Conservation (phyloP, 805 yeast genomes). For the Middelhovenomyces tepae region DNA sequence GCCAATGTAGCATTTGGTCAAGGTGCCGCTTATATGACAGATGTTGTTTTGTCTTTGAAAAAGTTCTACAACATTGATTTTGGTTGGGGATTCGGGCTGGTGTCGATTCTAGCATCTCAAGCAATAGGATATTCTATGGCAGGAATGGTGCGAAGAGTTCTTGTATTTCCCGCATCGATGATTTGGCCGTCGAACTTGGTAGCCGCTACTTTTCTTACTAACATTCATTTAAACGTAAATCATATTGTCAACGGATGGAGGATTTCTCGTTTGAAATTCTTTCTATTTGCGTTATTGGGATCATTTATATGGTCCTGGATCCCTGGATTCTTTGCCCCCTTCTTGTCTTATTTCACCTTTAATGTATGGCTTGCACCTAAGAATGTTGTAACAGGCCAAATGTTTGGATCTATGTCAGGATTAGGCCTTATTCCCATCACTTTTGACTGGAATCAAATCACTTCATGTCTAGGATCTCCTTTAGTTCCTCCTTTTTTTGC, state of each 20-base stretch:
- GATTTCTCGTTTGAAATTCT: constrained; percentile 43
- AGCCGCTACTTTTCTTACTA: constrained; percentile 46
- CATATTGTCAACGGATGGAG: constrained; percentile 55
- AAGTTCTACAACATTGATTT: constrained; percentile 32
- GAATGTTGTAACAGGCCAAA: constrained; percentile 50
- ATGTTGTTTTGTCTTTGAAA: constrained; percentile 44
- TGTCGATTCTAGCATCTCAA: constrained; percentile 48
- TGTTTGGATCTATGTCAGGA: constrained; percentile 56
- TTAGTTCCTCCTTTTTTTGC: constrained; percentile 52
- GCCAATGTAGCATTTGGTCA: constrained; percentile 36
- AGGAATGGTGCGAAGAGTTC: constrained; percentile 49
- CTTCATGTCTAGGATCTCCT: constrained; percentile 50
- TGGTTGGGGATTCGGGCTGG: constrained; percentile 47
- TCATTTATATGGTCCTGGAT: constrained; percentile 49
- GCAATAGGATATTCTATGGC: constrained; percentile 60
- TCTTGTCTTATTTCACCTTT: constrained; percentile 49
- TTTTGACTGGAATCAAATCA: constrained; percentile 61
- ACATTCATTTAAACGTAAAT: constrained; percentile 41
- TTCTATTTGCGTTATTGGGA: constrained; percentile 32
- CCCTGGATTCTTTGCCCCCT: constrained; percentile 52
- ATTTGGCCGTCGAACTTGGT: constrained; percentile 67
- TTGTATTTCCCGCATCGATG: constrained; percentile 57
- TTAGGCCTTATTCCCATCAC: constrained; percentile 58
- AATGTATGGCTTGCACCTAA: constrained; percentile 58
- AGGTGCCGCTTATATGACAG: constrained; percentile 48